Conservation (phyloP, 805 yeast species). For the Jamesozyma lodderae region DNA sequence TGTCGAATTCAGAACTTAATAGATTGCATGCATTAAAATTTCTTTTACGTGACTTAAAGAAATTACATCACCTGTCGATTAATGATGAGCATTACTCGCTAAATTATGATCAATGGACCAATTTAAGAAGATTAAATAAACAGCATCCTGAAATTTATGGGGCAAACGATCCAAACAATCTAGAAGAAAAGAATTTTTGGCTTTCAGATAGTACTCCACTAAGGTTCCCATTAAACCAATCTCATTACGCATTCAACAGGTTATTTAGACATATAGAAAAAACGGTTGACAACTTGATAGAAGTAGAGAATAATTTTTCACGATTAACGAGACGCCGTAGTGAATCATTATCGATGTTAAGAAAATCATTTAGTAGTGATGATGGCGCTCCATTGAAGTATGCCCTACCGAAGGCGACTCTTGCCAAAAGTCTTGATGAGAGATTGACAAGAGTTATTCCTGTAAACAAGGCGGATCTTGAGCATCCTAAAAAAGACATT, state of each 20-base stretch:
- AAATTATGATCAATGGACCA: conserved; percentile 22
- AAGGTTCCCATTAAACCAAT: conserved; percentile 58
- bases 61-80: conserved; percentile 17
- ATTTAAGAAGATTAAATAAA: conserved; percentile 7
- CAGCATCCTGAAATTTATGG: background rate
- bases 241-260: conserved; percentile 46
- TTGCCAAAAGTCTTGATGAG: too few species aligned
- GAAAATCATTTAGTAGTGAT: too few species aligned
- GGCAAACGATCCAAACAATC: background rate
- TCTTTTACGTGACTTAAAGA: conserved; percentile 11
- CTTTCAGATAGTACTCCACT: conserved; percentile 58
- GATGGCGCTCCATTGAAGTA: too few species aligned
- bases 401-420: too few species aligned
- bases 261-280: conserved; percentile 23
- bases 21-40: conserved; percentile 10
- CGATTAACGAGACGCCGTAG: too few species aligned
- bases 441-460: too few species aligned
- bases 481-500: too few species aligned
- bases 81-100: conserved; percentile 13
- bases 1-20: background rate
- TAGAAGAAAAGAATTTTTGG: conserved; percentile 41
- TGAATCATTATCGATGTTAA: too few species aligned
- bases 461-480: too few species aligned
- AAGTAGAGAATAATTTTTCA: conserved; percentile 3
- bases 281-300: conserved; percentile 6